Percentiles rank a stretch among this genome's conserved stretches.
Evolutionary conservation across 176 grass and related monocot genomes (phyloP).

Genomic region (Carex myosuroides): DNA sequence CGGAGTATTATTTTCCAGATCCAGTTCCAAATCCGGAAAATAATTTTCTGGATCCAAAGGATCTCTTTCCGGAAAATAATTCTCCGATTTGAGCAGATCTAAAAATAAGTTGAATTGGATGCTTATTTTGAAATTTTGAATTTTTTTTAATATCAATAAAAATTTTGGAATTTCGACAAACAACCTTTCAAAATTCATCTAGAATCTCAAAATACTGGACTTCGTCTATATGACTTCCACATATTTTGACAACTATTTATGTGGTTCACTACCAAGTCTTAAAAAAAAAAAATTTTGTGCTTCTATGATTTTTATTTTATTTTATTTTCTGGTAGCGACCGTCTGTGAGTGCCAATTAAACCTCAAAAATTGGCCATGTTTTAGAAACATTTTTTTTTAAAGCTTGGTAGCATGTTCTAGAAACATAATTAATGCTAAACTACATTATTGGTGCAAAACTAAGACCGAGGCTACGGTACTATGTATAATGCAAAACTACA

Average conservation of each 20-base stretch:
- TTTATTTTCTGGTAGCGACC: neutral
- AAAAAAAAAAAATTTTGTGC: neutral
- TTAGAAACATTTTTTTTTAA: too few species aligned
- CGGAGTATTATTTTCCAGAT: too few species aligned
- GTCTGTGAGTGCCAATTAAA: neutral
- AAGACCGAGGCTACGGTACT: too few species aligned
- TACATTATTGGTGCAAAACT: neutral
- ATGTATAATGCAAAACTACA: too few species aligned
- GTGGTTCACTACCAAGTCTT: too few species aligned
- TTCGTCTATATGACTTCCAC: neutral
- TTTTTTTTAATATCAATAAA: too few species aligned
- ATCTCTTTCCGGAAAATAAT: too few species aligned
- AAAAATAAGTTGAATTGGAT: too few species aligned
- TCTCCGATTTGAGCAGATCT: too few species aligned
- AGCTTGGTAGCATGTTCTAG: neutral
- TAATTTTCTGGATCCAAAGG: too few species aligned
- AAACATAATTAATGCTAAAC: neutral
- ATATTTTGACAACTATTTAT: neutral
- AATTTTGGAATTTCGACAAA: neutral
- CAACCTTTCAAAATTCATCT: neutral
- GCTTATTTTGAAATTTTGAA: too few species aligned
- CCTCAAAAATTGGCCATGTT: neutral
- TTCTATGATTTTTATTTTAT: neutral
- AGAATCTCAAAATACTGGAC: neutral
- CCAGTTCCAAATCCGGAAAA: too few species aligned